Evolutionary conservation across 495 filamentous ascomycete species (phyloP), one percentile per base, ranked within the genome.

Genomic region (Talaromyces thailandensis): DNA sequence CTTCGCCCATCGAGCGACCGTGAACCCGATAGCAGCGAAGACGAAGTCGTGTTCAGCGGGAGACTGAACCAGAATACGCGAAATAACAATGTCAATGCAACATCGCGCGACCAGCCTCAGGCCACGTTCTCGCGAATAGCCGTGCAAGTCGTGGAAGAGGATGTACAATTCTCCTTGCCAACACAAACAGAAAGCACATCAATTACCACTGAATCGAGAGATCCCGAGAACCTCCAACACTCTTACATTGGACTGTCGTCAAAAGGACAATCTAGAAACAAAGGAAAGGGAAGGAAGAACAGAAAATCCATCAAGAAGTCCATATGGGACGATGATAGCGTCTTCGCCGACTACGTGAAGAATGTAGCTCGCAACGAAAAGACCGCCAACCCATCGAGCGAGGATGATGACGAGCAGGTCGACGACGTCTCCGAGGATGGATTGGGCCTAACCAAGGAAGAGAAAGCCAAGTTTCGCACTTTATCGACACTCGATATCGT

Each of bases 291-390:
- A 57, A 57, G 14, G 29, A 57, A 57, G 61, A 24, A 64, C 26
- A 43, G 45, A 45, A 50, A 29, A 61, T 4, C 35, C 40, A 40
- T 29, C 66, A 64, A 43, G 31, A 62, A 18, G 8, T 60, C 40
- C 3, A 11, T 31, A 4, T 28, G 24, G 32, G 26, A 63, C 6
- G 67, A 69, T 37, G 82, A 89, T 11, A 78, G 84, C 35, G 86
- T 85, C 3, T 53, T 90, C 23, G 82, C 82, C 2, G 92, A 96
- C 67, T 94, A 95, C 65, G 87, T 92, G 60, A 84, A 82, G 62
- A 92, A 95, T 68, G 84, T 92, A 18, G 70, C 29, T 63, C 66
- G 5, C 68, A 75, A 8, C 35, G 67, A 68, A 26, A 43, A 26
- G 16, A 12, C 56, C 12, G n/a, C 16, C 23, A 45, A 52, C 16